A percentile compares a stretch with the other conserved stretches of the same genome.
These are phyloP conservation scores for Dimocarpus longan DNA, from an alignment of 345 rosid species.

Conservation along the genomic window DNA sequence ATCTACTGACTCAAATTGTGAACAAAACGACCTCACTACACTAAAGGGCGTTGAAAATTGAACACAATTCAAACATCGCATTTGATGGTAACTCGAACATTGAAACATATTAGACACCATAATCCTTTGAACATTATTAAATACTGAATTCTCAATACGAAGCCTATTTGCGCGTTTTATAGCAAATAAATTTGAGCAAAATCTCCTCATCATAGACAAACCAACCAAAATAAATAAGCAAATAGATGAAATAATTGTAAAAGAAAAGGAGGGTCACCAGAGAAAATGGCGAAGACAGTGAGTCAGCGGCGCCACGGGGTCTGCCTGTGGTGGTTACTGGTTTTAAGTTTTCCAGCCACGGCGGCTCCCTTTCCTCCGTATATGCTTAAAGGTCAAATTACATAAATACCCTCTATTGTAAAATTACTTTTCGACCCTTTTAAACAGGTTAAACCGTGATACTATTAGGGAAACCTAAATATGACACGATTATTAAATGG, in stretches of 20 bases:
- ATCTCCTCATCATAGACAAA: conserved; percentile 1
- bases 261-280: background rate
- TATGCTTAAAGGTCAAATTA: no score
- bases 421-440: no score
- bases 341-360: background rate
- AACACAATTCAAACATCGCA: background rate
- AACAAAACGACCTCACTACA: conserved; percentile 26
- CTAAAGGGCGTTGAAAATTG: conserved; percentile 2
- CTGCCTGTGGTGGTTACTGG: background rate
- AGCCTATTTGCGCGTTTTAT: background rate
- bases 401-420: no score
- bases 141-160: background rate
- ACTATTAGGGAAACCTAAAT: no score
- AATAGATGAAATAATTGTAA: background rate
- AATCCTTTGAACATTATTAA: background rate
- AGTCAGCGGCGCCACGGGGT: background rate
- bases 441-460: no score
- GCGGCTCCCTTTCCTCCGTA: background rate
- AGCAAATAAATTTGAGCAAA: background rate
- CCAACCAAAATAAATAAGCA: background rate
- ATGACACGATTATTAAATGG: no score
- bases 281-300: background rate
- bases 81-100: background rate
- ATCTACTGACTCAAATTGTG: conserved; percentile 13
- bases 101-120: background rate